A percentile compares a stretch with the other conserved stretches of the same genome.
Evolutionary conservation across 1,284 basidiomycete species (phyloP).

Genomic region (Tilletia walkeri): DNA sequence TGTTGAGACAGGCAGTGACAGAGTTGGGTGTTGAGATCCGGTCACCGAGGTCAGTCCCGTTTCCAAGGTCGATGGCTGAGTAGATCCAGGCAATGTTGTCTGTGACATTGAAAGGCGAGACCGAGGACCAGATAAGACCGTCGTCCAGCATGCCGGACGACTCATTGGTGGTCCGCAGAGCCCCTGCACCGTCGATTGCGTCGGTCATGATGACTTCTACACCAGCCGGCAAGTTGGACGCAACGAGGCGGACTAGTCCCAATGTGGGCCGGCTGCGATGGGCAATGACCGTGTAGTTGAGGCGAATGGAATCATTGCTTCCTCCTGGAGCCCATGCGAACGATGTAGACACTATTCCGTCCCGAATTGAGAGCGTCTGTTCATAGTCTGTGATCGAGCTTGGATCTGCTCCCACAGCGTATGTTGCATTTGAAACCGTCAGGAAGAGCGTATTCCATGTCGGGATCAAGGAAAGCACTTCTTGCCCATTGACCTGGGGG

Average conservation of each 20-base stretch:
- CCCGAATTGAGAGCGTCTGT: constrained; percentile 36
- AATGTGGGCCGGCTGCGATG: constrained; percentile 37
- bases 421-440: constrained; percentile 34
- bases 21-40: constrained; percentile 14
- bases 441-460: constrained; percentile 41
- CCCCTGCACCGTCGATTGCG: constrained; percentile 44
- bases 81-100: constrained; percentile 33
- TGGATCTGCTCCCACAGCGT: constrained; percentile 25
- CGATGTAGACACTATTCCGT: constrained; percentile 40
- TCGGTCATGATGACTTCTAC: constrained; percentile 36
- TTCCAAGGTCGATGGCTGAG: constrained; percentile 18
- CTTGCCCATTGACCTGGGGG: constrained; percentile 35
- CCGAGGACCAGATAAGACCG: constrained; percentile 33
- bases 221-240: constrained; percentile 21
- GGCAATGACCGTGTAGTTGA: constrained; percentile 39
- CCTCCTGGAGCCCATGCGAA: constrained; percentile 30
- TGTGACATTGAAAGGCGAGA: constrained; percentile 35
- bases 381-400: constrained; percentile 34
- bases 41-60: constrained; percentile 7
- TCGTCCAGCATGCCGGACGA: constrained; percentile 25
- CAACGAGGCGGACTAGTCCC: constrained; percentile 35
- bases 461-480: constrained; percentile 43
- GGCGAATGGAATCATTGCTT: constrained; percentile 16
- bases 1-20: constrained; percentile 19
- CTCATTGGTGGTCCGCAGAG: constrained; percentile 34